Evolutionary conservation across 257 asterid species (phyloP), one percentile per base, ranked within the genome.

Genomic region (Scutellaria minor): DNA sequence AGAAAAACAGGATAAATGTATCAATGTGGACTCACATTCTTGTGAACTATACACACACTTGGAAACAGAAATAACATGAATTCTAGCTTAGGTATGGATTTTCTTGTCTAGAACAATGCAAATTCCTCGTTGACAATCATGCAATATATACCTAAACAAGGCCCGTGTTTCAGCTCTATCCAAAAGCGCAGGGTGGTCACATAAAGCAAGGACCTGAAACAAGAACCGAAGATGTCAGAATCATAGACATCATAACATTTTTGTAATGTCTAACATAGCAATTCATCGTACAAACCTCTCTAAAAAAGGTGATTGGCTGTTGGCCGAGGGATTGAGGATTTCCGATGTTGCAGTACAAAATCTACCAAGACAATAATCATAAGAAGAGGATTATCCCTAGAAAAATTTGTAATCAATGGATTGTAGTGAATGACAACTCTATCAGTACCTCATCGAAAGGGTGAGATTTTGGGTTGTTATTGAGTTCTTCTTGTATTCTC

Each of bases 301-400:
- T 88, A 75, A 94, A 94, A 81, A 94, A 94, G 9, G 97, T 89
- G 82, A 94, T 84, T 57, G 98, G 97, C 77, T 89, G 96, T 84
- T 94, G 98, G 68, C 91, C 96, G 48, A 94, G 90, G 50, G 97
- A 85, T 71, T 94, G 98, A 70, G 98, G 98, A 74, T 91, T 94
- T 42, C 98, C 98, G 54, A 91, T 94, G 66, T 91, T 94, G 87
- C 98, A 94, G 79, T 91, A 94, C 10, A 94, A 70, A 44, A 94
- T 94, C 98, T 94, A 89, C 76, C 70, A 56, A 79, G 66, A 69
- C 52, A 48, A 62, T 47, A 24, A 53, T 53, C 42, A 31, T 31
- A 31, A 31, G 37, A 31, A 31, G 37, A 27, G 6, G 12, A 45
- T 27, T 31, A 63, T 58, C 44, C 5, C 2, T 64, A 45, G 8